Evolutionary conservation across 2,329 filamentous ascomycete genomes (phyloP).

Genomic region (Monilinia polystroma): DNA sequence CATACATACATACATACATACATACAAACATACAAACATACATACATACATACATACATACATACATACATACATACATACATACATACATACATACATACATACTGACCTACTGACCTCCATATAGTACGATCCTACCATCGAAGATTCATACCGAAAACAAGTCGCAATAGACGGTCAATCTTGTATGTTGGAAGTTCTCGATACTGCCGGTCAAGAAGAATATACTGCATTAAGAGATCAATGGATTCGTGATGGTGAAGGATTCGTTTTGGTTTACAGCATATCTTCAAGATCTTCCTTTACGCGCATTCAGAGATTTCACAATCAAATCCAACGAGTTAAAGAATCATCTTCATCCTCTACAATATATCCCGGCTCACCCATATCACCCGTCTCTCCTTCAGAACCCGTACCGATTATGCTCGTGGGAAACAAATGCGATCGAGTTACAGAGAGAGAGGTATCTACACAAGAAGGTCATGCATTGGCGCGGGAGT

Average conservation of each 20-base stretch:
- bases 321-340: constrained; percentile 94
- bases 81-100: too few species aligned
- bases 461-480: constrained; percentile 97
- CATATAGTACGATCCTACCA: constrained; percentile 71
- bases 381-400: constrained; percentile 59
- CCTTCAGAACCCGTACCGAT: constrained; percentile 70
- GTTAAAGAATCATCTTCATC: constrained; percentile 88
- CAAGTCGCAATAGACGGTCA: constrained; percentile 91
- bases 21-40: too few species aligned
- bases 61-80: too few species aligned
- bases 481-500: constrained; percentile 81
- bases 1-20: too few species aligned
- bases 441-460: constrained; percentile 90
- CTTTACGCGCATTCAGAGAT: constrained; percentile 90
- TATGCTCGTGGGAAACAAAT: constrained; percentile 99
- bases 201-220: constrained; percentile 97
- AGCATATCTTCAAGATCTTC: constrained; percentile 97
- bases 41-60: too few species aligned
- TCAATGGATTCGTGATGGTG: constrained; percentile 97
- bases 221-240: constrained; percentile 96
- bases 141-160: constrained; percentile 85
- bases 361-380: constrained; percentile 74
- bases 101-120: constrained; percentile 28
- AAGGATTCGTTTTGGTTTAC: constrained; percentile 96
- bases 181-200: constrained; percentile 94